A percentile compares a stretch with the other conserved stretches of the same genome.
phyloP scores from a whole-genome alignment of 257 asterid species.

The Nicotiana knightiana region DNA sequence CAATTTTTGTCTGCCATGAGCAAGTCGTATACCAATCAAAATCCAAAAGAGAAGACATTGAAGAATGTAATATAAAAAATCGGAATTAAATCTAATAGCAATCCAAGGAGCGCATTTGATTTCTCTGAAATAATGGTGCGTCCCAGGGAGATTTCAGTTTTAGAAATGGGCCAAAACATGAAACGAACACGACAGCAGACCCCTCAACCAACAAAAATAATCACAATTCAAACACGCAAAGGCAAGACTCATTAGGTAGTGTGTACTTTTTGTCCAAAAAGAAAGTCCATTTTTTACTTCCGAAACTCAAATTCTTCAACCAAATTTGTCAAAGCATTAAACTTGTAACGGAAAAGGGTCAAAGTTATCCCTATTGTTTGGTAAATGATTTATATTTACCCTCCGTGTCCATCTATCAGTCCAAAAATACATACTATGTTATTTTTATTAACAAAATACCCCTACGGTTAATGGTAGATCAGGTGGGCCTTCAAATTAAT shows the following conservation, averaged over 20 bases:
- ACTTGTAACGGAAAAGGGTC: too few species aligned
- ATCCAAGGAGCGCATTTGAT: neutral
- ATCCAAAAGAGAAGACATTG: neutral
- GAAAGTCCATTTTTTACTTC: neutral
- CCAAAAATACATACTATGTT: too few species aligned
- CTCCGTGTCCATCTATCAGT: too few species aligned
- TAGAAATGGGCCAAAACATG: neutral
- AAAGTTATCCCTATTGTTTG: too few species aligned
- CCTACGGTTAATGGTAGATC: too few species aligned
- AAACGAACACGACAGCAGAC: neutral
- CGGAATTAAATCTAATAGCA: neutral
- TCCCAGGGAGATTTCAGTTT: neutral
- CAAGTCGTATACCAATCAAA: slow-evolving; percentile 15
- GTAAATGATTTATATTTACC: too few species aligned
- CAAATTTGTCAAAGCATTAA: neutral
- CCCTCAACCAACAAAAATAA: neutral
- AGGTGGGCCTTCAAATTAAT: too few species aligned
- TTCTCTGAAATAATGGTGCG: neutral
- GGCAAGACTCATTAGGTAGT: neutral
- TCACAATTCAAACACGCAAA: too few species aligned
- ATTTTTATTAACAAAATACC: too few species aligned
- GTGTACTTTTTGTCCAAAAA: neutral
- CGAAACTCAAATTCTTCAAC: neutral
- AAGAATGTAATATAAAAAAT: neutral
- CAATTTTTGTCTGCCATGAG: slow-evolving; percentile 57